These are phyloP conservation scores for Triangularia setosa DNA, from an alignment of 2,329 filamentous ascomycete species.

Conservation along the genomic window DNA sequence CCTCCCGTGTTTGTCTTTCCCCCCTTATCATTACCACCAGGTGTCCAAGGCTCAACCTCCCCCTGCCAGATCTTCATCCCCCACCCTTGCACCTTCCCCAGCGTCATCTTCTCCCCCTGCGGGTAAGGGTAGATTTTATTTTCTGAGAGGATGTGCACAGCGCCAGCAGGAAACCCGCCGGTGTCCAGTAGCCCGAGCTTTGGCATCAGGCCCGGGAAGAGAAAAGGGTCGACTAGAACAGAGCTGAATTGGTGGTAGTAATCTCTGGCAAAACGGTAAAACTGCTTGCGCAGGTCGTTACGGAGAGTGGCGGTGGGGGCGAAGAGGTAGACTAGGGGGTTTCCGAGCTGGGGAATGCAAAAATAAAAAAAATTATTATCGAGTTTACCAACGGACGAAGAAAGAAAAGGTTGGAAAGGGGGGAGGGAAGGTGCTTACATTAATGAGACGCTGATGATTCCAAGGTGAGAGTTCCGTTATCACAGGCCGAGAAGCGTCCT, in stretches of 20 bases:
- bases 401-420: background rate
- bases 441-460: conserved; percentile 34
- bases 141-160: conserved; percentile 35
- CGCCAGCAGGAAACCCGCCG: conserved; percentile 29
- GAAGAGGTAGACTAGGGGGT: conserved; percentile 39
- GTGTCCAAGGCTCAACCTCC: conserved; percentile 34
- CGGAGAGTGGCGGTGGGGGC: conserved; percentile 30
- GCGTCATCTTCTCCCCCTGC: conserved; percentile 26
- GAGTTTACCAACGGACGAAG: too few relatives aligned
- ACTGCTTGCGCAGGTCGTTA: conserved; percentile 27
- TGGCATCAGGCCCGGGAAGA: conserved; percentile 34
- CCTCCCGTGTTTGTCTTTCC: conserved; percentile 14
- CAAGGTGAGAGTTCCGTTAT: conserved; percentile 33
- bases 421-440: conserved; percentile 28
- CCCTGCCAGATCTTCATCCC: conserved; percentile 38
- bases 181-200: conserved; percentile 31
- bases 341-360: conserved; percentile 28
- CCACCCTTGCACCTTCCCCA: conserved; percentile 33
- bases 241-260: conserved; percentile 35
- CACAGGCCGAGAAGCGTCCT: conserved; percentile 28
- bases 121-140: conserved; percentile 36
- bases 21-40: conserved; percentile 24
- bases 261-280: conserved; percentile 31
- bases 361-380: background rate
- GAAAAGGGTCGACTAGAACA: conserved; percentile 34